Percentiles rank a stretch among this genome's conserved stretches.
Evolutionary conservation across 768 basidiomycete genomes (phyloP).

Genomic region (Amanita thiersii): DNA sequence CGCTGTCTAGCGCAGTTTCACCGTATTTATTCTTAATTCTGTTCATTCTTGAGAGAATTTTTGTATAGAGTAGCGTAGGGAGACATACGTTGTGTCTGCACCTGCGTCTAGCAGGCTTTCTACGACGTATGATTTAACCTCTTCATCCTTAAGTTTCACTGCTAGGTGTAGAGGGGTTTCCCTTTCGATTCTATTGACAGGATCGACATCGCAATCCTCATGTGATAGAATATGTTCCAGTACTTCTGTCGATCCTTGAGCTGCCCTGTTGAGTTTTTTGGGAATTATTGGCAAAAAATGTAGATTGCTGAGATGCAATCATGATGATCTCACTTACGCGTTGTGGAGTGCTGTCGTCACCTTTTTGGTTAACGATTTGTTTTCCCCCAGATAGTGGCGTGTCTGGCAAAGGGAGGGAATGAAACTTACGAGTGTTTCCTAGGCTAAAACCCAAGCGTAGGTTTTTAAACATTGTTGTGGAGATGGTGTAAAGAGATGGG

Average conservation of each 20-base stretch:
- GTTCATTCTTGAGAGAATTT: not conserved
- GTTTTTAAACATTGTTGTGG: conserved; percentile 3
- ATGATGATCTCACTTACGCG: no score
- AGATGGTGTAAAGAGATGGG: conserved; percentile 18
- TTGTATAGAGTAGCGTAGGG: no score
- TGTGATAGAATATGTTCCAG: conserved; percentile 67
- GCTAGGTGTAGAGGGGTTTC: conserved; percentile 80
- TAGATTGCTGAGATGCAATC: no score
- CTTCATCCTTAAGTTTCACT: conserved; percentile 43
- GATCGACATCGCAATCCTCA: conserved; percentile 78
- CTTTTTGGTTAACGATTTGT: conserved; percentile 15
- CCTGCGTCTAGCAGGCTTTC: conserved; percentile 72
- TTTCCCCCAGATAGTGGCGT: no score
- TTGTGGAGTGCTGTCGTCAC: conserved; percentile 53
- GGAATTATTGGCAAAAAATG: no score
- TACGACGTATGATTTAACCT: conserved; percentile 45
- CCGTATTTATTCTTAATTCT: conserved; percentile 73
- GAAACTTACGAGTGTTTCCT: conserved; percentile 74
- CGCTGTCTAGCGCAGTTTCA: conserved; percentile 44
- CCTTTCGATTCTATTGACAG: conserved; percentile 56
- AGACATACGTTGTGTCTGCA: conserved; percentile 55
- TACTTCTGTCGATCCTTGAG: conserved; percentile 49
- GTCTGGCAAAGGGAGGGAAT: not conserved
- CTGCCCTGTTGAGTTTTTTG: conserved; percentile 31
- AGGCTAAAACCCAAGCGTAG: conserved; percentile 30